Evolutionary conservation across 495 filamentous ascomycete genomes (phyloP).

Genomic region (Choiromyces venosus): DNA sequence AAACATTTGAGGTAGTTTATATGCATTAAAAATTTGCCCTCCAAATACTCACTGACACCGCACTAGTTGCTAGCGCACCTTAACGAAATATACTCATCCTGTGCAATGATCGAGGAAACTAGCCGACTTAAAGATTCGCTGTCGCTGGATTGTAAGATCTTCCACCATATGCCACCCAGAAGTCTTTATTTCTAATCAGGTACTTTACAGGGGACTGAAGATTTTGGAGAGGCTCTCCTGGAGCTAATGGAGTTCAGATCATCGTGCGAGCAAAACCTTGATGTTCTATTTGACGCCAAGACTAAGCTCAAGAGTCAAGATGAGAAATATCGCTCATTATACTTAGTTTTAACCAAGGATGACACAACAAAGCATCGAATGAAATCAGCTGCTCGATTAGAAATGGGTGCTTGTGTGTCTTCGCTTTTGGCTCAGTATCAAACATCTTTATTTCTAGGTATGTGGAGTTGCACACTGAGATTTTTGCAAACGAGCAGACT

Average conservation of each 20-base stretch:
- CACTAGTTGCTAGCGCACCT: too few species aligned
- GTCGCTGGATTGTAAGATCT: too few species aligned
- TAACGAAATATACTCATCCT: too few species aligned
- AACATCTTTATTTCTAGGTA: constrained; percentile 9
- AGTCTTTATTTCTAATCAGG: too few species aligned
- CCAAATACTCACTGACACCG: too few species aligned
- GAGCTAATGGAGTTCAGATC: constrained; percentile 20
- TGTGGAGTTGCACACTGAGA: background rate
- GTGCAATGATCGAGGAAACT: too few species aligned
- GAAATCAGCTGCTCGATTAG: background rate
- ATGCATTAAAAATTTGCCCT: too few species aligned
- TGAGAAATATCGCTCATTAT: background rate
- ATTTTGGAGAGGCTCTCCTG: constrained; percentile 9
- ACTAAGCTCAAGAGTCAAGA: background rate
- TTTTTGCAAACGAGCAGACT: background rate
- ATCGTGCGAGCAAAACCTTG: constrained; percentile 13
- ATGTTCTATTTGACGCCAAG: background rate
- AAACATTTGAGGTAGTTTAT: too few species aligned
- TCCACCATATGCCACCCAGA: too few species aligned
- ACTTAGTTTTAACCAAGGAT: background rate
- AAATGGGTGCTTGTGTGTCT: background rate
- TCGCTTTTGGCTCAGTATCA: constrained; percentile 12
- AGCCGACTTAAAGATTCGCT: too few species aligned
- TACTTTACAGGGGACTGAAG: too few species aligned
- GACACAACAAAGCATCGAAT: background rate